Percentiles rank a stretch among this genome's conserved stretches.
These are phyloP conservation scores for Tetradesmus lagerheimii DNA, from an alignment of 139 green algal species.

Conservation along the genomic window DNA sequence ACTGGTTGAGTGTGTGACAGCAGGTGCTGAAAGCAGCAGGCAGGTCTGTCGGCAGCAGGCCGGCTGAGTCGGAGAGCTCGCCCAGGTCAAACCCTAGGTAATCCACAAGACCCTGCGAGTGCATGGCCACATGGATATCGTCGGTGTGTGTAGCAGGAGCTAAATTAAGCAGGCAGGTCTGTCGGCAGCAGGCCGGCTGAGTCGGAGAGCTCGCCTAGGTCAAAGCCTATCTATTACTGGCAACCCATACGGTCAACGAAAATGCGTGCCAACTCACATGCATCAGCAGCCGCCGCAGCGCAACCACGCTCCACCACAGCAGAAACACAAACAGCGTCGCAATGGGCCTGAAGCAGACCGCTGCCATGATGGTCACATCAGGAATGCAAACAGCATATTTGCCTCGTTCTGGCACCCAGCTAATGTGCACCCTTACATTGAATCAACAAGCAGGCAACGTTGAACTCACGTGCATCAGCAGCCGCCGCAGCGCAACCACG, in stretches of 20 bases:
- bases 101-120: slow-evolving; percentile 38
- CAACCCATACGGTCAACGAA: too few relatives aligned
- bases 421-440: too few relatives aligned
- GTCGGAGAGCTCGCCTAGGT: too few relatives aligned
- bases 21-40: too few relatives aligned
- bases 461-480: slow-evolving; percentile 1
- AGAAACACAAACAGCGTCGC: slow-evolving; percentile 31
- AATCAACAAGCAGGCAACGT: too few relatives aligned
- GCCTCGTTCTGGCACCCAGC: too few relatives aligned
- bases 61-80: slow-evolving; percentile 40
- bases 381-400: too few relatives aligned
- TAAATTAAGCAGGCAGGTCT: not conserved
- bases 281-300: slow-evolving; percentile 5
- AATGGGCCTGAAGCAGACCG: slow-evolving; percentile 31
- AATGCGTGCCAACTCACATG: slow-evolving; percentile 3
- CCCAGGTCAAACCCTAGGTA: slow-evolving; percentile 45
- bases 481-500: not conserved
- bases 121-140: not conserved
- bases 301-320: slow-evolving; percentile 28
- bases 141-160: not conserved
- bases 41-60: slow-evolving; percentile 25
- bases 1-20: too few relatives aligned
- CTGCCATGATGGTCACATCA: not conserved
- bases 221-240: too few relatives aligned
- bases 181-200: not conserved